Evolutionary conservation across 352 stramenopile genomes (phyloP), one percentile per base, ranked within the genome.

Genomic region (Hyaloperonospora brassicae): DNA sequence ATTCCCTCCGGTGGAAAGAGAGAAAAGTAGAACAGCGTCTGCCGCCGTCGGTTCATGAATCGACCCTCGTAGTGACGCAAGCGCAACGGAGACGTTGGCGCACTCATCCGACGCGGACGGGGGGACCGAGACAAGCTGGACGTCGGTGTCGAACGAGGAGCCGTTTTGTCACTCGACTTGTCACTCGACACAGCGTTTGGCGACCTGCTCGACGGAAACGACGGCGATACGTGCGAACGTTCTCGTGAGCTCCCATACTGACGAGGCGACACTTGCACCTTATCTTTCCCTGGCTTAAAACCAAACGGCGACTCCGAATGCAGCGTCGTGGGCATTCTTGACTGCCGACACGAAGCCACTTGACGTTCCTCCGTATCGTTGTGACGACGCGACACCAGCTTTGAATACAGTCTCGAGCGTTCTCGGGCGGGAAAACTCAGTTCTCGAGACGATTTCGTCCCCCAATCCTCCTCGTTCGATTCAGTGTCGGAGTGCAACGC

Each of bases 1-100:
- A 52, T 53, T n/a, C 60, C 50, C 17, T 62, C 43, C 0, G 54
- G 43, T 13, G 68, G 70, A 49, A 78, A 79, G 27, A 80, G 59
- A 17, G 58, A 51, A 24, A 73, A 67, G 56, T 77, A 76, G 38
- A 65, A 76, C 35, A 83, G 57, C 11, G 54, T 58, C 52, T 78
- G 66, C 9, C 48, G 63, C 14, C 73, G 68, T 49, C 48, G 27
- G 47, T 80, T 83, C n/a, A 17, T 49, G 57, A 77, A 67, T 41
- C 58, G 62, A 38, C 70, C 66, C 21, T 80, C 68, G 34, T 55
- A 55, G 38, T 76, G 62, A 22, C 67, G 64, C 34, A 80, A 48
- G 9, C 70, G 57, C 14, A 56, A 47, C 7, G 67, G 68, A 9
- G 55, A 62, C 17, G 52, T 27, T 21, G 57, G 39, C 25, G 40